Percentiles rank a stretch among this genome's conserved stretches.
Evolutionary conservation across 352 stramenopile species (phyloP).

Genomic region (Lagenidium sp.): DNA sequence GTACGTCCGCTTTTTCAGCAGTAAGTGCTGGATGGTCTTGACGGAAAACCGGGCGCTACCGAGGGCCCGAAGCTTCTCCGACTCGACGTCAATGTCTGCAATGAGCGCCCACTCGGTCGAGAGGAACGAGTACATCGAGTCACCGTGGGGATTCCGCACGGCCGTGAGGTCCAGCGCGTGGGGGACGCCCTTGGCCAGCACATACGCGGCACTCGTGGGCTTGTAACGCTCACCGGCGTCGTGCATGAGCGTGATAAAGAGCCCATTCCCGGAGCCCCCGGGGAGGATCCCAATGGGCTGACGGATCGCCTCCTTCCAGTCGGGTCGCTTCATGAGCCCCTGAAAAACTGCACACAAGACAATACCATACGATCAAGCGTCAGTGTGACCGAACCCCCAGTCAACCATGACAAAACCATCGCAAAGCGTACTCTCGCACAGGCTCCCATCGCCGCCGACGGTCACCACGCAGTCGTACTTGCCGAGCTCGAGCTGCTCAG

Average conservation of each 20-base stretch:
- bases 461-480: constrained; percentile 59
- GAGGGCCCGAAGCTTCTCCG: constrained; percentile 61
- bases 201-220: constrained; percentile 42
- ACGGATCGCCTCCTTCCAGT: constrained; percentile 49
- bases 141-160: constrained; percentile 37
- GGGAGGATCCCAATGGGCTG: constrained; percentile 47
- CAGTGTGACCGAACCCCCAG: neutral
- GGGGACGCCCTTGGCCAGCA: constrained; percentile 53
- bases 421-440: constrained; percentile 42
- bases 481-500: constrained; percentile 30
- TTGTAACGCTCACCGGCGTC: constrained; percentile 19
- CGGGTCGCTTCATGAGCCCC: constrained; percentile 49
- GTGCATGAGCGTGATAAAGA: constrained; percentile 53
- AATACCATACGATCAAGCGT: neutral
- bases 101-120: constrained; percentile 79
- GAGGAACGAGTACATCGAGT: constrained; percentile 69
- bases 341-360: constrained; percentile 40
- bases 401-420: neutral
- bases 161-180: constrained; percentile 66
- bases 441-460: constrained; percentile 58
- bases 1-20: constrained; percentile 44
- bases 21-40: constrained; percentile 40
- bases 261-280: constrained; percentile 52
- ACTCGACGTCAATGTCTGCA: constrained; percentile 73
- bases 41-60: constrained; percentile 61